Evolutionary conservation across 495 filamentous ascomycete genomes (phyloP).

Genomic region (Daldinia bambusicola): DNA sequence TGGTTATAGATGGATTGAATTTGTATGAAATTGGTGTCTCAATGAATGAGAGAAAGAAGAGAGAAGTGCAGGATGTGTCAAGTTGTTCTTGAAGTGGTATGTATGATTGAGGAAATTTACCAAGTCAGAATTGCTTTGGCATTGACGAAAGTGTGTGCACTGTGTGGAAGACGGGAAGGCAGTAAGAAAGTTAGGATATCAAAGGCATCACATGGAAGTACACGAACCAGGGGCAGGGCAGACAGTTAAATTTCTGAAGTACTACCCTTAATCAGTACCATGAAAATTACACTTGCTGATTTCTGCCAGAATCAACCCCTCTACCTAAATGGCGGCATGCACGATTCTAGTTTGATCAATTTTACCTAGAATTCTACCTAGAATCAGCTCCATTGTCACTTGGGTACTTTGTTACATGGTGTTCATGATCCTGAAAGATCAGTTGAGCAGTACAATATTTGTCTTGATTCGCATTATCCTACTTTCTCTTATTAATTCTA

Average conservation of each 20-base stretch:
- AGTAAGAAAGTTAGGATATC: neutral
- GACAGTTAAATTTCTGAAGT: neutral
- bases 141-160: neutral
- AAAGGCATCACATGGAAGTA: neutral
- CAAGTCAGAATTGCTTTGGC: neutral
- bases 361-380: too few species aligned
- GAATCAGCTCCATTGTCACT: neutral
- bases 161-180: neutral
- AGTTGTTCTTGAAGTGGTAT: too few species aligned
- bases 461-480: constrained; percentile 1
- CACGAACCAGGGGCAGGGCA: neutral
- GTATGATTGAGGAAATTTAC: neutral
- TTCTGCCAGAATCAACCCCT: neutral
- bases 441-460: neutral
- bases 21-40: too few species aligned
- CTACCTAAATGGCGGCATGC: neutral
- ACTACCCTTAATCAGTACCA: neutral
- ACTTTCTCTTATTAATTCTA: neutral
- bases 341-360: neutral
- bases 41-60: too few species aligned
- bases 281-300: neutral
- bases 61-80: too few species aligned
- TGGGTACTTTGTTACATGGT: neutral
- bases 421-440: neutral
- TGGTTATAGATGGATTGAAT: neutral